Evolutionary conservation across 2,329 filamentous ascomycete species (phyloP).

Genomic region (Fusarium subtropicale): DNA sequence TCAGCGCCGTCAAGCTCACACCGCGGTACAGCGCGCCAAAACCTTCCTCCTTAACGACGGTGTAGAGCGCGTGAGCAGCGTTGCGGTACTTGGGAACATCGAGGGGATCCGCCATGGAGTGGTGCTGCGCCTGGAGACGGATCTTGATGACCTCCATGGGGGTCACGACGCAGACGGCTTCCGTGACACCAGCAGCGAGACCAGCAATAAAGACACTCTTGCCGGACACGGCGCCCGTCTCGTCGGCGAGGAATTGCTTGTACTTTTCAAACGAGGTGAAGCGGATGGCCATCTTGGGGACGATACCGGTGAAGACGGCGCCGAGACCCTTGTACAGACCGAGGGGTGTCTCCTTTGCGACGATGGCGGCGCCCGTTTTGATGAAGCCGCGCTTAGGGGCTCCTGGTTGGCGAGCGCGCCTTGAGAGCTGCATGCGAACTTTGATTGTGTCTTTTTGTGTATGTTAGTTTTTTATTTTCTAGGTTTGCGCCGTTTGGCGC

Average conservation of each 20-base stretch:
- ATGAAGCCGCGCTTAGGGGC: constrained; percentile 90
- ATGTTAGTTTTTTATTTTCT: constrained; percentile 8
- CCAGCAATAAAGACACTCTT: constrained; percentile 80
- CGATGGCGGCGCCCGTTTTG: constrained; percentile 85
- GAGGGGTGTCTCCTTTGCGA: constrained; percentile 88
- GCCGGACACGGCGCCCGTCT: constrained; percentile 75
- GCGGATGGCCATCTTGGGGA: constrained; percentile 99
- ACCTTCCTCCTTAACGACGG: constrained; percentile 92
- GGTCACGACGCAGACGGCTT: constrained; percentile 95
- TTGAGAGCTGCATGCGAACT: constrained; percentile 98
- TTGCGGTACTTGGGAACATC: constrained; percentile 98
- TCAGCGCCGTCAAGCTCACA: constrained; percentile 90
- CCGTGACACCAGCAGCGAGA: constrained; percentile 91
- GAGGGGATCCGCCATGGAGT: constrained; percentile 96
- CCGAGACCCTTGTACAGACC: constrained; percentile 98
- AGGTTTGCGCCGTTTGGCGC: constrained; percentile 12
- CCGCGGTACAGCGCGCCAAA: constrained; percentile 89
- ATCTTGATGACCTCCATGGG: constrained; percentile 99
- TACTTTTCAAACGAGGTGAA: constrained; percentile 98
- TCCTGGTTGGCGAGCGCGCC: constrained; percentile 83
- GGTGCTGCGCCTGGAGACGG: constrained; percentile 95
- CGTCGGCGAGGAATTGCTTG: constrained; percentile 82
- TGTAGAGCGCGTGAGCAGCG: constrained; percentile 84
- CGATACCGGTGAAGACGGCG: constrained; percentile 93
- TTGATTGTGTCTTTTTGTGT: constrained; percentile 84